Base-by-base conservation (phyloP, 2,329 filamentous ascomycete genomes). In the Leptographium radiaticola region DNA sequence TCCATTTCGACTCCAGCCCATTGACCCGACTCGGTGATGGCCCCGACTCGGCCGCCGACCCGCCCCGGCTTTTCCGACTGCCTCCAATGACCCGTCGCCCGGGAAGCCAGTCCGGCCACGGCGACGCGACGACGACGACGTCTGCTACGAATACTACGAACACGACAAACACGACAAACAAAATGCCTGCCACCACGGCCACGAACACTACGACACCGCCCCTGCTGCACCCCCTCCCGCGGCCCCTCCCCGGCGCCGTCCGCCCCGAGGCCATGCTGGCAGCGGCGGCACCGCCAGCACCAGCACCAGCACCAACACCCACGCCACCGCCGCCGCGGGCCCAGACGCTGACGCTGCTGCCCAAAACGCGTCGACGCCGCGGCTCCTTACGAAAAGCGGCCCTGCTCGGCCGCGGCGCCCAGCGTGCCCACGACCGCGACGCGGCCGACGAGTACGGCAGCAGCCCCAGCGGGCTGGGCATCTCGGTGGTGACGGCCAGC, bases 371-470 rank as follows among this genome's bases (percentile, higher is more conserved):
- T 53, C 83, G 83, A 62, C 80, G 90, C 56, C 87, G 86, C 65
- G 89, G 89, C 5, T 95, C 90, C 12, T 73, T 96, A 65, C 80
- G 90, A 56, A 95, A 95, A 68, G 88, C 87, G 12, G 89, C 89
- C 31, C 73, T 95, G 49, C 75, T 95, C 18, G 87, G 88, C 16
- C 85, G 86, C 58, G 84, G 84, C 57, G 80, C 75, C 53, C 81
- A 79, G 66, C 75, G 78, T 56, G 81, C 80, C 60, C 75, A 69
- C 62, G 77, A 71, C 59, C 8, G 40, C n/a, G 18, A 10, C 34
- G 13, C 20, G 18, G 31, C 48, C 50, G 45, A 51, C 47, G 2
- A 46, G 40, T 51, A 43, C 50, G 11, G 34, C 51, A 6, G 45
- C 51, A 6, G 45, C 38, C 64, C 63, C 1, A 62, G 75, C 36